Evolutionary conservation across 495 filamentous ascomycete species (phyloP), one percentile per base, ranked within the genome.

Genomic region (Hypomontagnella monticulosa): DNA sequence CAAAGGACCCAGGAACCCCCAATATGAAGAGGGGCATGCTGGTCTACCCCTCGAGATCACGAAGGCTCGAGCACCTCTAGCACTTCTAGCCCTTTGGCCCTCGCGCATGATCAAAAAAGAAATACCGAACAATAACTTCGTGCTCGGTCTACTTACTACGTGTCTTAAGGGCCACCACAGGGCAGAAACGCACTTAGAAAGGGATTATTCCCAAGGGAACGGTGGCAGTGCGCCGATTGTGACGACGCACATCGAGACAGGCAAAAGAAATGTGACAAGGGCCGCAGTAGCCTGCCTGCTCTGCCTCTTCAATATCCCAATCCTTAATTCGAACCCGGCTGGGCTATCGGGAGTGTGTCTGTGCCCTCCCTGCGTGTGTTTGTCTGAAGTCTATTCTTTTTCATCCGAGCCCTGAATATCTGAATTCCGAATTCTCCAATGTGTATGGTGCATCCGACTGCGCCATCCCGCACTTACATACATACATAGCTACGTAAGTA

Each of bases 191-290:
- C 38, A 46, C n/a, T 16, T 32, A 16, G 36, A 43, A 54, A 34
- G 44, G 34, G 51, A 62, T 34, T n/a, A n/a, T n/a, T n/a, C 43
- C 50, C 44, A 18, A 44, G 38, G 48, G 52, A 63, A 64, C 66
- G 66, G 60, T 69, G 61, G 66, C 66, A 69, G 60, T 64, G 66
- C 55, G 66, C 52, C 42, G 59, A 60, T 46, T 46, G 43, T 69
- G 59, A 64, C 66, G 50, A 27, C 23, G 23, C 6, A 27, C 58
- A 63, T 53, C 59, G 48, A 59, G 37, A 18, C 16, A 30, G 38
- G 16, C 34, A 40, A 46, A 36, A 27, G 30, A 54, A 50, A 49
- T 68, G 65, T 68, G 65, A 68, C 65, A 30, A 61, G 54, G 55
- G 50, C 54, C 66, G 66, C 66, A 69, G 66, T 63, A 69, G 65